A percentile compares a stretch with the other conserved stretches of the same genome.
phyloP scores from a whole-genome alignment of 2,329 filamentous ascomycete species.

The Piedraia hortae region DNA sequence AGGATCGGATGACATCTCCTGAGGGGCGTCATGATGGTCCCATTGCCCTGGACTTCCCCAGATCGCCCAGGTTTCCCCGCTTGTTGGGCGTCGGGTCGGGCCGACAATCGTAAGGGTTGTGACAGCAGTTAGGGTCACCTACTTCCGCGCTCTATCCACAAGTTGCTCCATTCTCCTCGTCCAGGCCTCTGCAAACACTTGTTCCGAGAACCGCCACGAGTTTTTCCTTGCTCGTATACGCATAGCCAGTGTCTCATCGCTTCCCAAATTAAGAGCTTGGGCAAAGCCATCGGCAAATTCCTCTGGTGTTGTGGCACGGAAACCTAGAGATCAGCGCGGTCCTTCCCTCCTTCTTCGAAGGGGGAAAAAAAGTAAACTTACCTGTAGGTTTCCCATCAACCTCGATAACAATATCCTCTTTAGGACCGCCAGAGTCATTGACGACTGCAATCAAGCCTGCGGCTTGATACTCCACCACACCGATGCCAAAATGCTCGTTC shows the following conservation, averaged over 20 bases:
- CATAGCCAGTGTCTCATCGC: conserved; percentile 41
- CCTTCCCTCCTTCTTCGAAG: no score
- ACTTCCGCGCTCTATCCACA: conserved; percentile 17
- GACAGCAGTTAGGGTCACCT: no score
- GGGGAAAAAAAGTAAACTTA: conserved; percentile 15
- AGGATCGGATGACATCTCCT: no score
- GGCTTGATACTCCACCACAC: conserved; percentile 92
- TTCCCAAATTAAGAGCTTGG: conserved; percentile 40
- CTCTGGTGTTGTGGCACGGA: conserved; percentile 49
- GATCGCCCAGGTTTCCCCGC: no score
- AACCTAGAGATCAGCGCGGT: conserved; percentile 26
- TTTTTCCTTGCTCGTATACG: conserved; percentile 48
- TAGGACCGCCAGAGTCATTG: conserved; percentile 77
- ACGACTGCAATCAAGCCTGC: conserved; percentile 82
- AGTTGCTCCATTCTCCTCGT: conserved; percentile 44
- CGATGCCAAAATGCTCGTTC: conserved; percentile 98
- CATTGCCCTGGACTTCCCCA: no score
- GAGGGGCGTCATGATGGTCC: no score
- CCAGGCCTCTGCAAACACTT: conserved; percentile 62
- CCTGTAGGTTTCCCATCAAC: conserved; percentile 54
- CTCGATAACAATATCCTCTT: conserved; percentile 69
- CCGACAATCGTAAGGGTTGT: no score
- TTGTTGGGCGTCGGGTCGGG: no score
- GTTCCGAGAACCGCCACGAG: conserved; percentile 63
- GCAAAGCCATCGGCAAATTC: conserved; percentile 65